A percentile compares a stretch with the other conserved stretches of the same genome.
phyloP scores from a whole-genome alignment of 2,329 filamentous ascomycete species.

The Fusarium sp. region DNA sequence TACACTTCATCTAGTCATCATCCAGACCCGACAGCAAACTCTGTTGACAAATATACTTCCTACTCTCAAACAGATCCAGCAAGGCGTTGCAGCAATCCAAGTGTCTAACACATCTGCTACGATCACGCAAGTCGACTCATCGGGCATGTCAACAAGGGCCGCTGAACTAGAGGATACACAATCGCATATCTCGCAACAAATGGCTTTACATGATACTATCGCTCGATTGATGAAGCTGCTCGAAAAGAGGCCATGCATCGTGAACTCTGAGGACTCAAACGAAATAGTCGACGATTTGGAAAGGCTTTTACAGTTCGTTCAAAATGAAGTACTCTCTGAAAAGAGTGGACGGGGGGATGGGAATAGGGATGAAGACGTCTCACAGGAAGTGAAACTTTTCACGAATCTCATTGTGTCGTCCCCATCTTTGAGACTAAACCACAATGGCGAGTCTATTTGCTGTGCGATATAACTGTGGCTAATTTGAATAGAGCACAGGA shows the following conservation, averaged over 20 bases:
- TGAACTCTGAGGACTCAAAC: not conserved
- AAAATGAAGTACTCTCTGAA: not conserved
- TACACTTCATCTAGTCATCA: not conserved
- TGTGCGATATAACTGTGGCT: accelerated
- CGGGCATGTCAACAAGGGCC: too few species aligned
- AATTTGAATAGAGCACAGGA: accelerated
- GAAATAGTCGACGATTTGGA: not conserved
- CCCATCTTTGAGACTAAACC: not conserved
- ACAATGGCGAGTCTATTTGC: accelerated
- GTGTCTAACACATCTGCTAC: accelerated
- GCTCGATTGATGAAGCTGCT: not conserved
- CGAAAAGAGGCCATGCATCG: not conserved
- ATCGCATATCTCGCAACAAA: accelerated
- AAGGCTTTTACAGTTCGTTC: not conserved
- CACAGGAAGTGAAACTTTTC: not conserved
- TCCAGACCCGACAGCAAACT: not conserved
- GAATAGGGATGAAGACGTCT: accelerated
- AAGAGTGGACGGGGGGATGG: accelerated
- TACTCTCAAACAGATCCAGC: not conserved
- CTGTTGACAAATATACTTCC: not conserved
- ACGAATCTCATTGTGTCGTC: not conserved
- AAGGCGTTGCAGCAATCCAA: accelerated
- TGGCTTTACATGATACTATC: not conserved
- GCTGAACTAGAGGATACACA: not conserved
- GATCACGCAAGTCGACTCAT: accelerated